Base-by-base conservation (phyloP, 768 basidiomycete species). In the Suillus subalutaceus region DNA sequence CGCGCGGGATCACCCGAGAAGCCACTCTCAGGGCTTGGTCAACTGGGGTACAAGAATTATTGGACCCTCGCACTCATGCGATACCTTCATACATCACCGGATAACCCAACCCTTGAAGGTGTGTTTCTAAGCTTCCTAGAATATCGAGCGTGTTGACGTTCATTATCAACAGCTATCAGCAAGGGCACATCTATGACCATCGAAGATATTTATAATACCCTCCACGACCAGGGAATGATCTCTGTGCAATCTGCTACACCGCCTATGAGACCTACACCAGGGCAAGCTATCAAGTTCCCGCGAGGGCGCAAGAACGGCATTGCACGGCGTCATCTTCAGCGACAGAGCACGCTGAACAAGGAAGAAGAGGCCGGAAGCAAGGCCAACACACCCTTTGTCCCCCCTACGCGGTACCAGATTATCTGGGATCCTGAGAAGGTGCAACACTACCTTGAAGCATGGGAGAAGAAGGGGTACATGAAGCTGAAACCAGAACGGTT, bases 1-100 rank as follows among this genome's bases (percentile, higher is more conserved):
- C 82, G 95, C 63, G 74, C 88, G 13, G 97, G 97, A 26, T 94
- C 96, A 8, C 97, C 97, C 2, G 97, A 99, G 77, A 96, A 96
- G 72, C 97, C 97, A 15, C 86, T 99, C 15, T 98, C 96, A 52
- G 90, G 87, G 48, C 85, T 99, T 32, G 97, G 97, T 30, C 91
- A 93, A 15, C 82, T 99, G 63, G 93, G 94, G n/a, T 99, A 99
- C 80, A 90, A 85, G 80, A 93, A 90, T 68, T 99, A 99, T 75
- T 99, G 97, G 97, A 93, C 89, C 3, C 80, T 96, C 55, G 84
- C 94, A 43, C 74, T 98, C 63, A 96, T 95, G 88, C 85, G 89
- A 63, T 96, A 89, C 78, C 81, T 92, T 63, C 81, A 83, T 48
- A 84, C 82, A 16, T 86, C 87, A 15, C 83, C 89, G n/a, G 81